These are phyloP conservation scores for Erysimum cheiranthoides DNA, from an alignment of 345 rosid genomes.

Conservation along the genomic window DNA sequence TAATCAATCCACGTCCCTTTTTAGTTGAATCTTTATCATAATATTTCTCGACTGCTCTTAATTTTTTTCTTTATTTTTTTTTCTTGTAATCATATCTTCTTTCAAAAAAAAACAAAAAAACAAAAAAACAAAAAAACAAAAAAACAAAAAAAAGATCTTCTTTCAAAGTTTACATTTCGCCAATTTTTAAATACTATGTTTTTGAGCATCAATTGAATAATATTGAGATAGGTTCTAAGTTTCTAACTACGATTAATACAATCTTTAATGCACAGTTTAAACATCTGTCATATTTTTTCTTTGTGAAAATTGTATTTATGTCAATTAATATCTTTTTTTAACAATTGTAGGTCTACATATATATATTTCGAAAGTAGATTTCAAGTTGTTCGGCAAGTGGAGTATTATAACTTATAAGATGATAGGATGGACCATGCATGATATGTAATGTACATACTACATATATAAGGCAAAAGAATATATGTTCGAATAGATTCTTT, in stretches of 20 bases:
- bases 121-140: too few species aligned
- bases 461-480: neutral
- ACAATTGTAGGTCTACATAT: neutral
- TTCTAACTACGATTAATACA: neutral
- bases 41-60: neutral
- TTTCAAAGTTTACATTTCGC: neutral
- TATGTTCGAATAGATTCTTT: neutral
- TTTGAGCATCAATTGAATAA: neutral
- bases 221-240: neutral
- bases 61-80: neutral
- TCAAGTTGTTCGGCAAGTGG: conserved; percentile 26
- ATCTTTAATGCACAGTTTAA: neutral
- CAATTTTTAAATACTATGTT: neutral
- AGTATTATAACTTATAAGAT: neutral
- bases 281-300: neutral
- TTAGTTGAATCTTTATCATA: conserved; percentile 16
- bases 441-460: conserved; percentile 22
- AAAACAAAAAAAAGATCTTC: too few species aligned
- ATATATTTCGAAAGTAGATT: conserved; percentile 1
- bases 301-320: neutral
- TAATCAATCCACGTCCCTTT: conserved; percentile 14
- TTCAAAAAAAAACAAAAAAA: too few species aligned
- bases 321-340: neutral
- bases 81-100: neutral
- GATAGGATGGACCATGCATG: conserved; percentile 31